Base-by-base conservation (phyloP, 306 rosid genomes). In the Pyrus pyrifolia region DNA sequence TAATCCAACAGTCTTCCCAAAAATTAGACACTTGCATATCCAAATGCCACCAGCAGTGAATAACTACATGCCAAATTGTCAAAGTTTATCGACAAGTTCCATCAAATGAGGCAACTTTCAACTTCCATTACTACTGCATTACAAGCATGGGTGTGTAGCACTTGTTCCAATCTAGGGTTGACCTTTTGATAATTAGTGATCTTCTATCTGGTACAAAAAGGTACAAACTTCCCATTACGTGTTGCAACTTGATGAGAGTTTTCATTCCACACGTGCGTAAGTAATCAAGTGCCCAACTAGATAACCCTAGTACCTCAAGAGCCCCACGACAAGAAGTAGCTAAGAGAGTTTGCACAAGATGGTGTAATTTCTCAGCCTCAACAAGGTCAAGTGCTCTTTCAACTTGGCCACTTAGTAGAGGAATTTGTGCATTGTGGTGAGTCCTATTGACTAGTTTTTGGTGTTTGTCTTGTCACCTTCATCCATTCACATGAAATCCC, bases 391-490 rank as follows among this genome's bases (percentile, higher is more conserved):
- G 87, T 83, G 86, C 82, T 65, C 61, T 23, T 73, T 80, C 93
- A 88, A 89, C 86, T 87, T 66, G 78, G 63, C 88, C 90, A 89
- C 87, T 86, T 79, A n/a, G 30, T 7, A 30, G 12, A 9, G 72
- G 51, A 59, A 23, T 30, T 71, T 13, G 11, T 29, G 61, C 19
- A 51, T 85, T 74, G 85, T 81, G 93, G 78, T 63, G 76, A 79
- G 8, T 5, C 38, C 85, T 83, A 70, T 81, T 79, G 66, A 77
- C 40, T 64, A 38, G 18, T 4, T 38, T 18, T 67, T 81, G 62
- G 76, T 84, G 85, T 79, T 74, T 81, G 78, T 82, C 80, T 81
- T 71, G 66, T 71, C 81, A 73, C 73, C 75, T 42, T 23, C 72
- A 63, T 70, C 69, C 74, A 45, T 67, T 33, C 79, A 18, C 30